Percentiles rank a stretch among this genome's conserved stretches.
Evolutionary conservation across 208 protist species (phyloP).

Genomic region (Cochliopodium minus): DNA sequence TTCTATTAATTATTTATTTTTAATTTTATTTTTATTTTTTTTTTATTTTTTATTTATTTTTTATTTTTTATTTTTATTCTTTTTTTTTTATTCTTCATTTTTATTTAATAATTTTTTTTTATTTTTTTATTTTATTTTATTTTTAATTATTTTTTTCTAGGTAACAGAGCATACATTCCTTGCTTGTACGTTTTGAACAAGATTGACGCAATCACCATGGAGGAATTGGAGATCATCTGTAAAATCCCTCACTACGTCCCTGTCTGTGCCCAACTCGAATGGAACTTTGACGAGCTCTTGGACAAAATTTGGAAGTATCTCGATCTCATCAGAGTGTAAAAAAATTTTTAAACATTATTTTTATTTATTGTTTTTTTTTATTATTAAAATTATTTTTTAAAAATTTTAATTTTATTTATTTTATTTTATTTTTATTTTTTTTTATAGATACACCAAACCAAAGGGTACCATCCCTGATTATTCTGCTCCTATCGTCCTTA

Average conservation of each 20-base stretch:
- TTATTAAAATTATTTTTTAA: not conserved
- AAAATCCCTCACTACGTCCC: conserved; percentile 84
- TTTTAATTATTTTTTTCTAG: not conserved
- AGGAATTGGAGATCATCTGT: conserved; percentile 84
- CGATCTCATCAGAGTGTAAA: conserved; percentile 83
- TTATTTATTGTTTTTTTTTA: too few species aligned
- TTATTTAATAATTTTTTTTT: too few species aligned
- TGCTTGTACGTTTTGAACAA: conserved; percentile 93
- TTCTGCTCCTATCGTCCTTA: conserved; percentile 83
- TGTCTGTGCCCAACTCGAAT: conserved; percentile 80
- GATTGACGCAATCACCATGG: conserved; percentile 91
- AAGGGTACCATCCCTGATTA: conserved; percentile 90
- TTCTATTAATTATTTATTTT: too few species aligned
- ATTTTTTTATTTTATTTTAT: conserved; percentile 16
- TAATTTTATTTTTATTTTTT: too few species aligned
- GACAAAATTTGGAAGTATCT: conserved; percentile 95
- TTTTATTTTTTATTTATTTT: conserved; percentile 13
- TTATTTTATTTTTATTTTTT: conserved; percentile 25
- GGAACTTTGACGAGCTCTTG: conserved; percentile 91
- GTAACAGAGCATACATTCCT: conserved; percentile 80
- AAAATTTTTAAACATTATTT: conserved; percentile 15
- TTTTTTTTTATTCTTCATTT: too few species aligned
- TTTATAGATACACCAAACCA: conserved; percentile 96
- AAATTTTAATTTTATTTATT: conserved; percentile 6
- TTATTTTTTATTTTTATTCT: not conserved